Percentiles rank a stretch among this genome's conserved stretches.
Evolutionary conservation across 73 alveolate genomes (phyloP).

Genomic region (Breviolum minutum): DNA sequence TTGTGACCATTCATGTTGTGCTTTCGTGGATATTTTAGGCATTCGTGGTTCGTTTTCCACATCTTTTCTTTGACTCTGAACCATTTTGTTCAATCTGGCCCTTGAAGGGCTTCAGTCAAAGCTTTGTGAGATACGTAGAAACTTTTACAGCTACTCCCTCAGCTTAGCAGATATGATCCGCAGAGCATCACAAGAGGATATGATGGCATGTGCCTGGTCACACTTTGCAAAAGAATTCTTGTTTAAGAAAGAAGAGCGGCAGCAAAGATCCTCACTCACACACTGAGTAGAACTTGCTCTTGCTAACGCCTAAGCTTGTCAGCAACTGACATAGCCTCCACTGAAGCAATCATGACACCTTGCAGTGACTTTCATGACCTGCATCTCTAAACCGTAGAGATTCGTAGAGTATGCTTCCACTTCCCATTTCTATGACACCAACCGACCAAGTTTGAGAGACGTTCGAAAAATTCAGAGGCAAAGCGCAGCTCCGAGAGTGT

Average conservation of each 20-base stretch:
- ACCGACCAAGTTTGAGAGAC: background rate
- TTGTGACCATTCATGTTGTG: too few relatives aligned
- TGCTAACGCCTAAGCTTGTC: conserved; percentile 21
- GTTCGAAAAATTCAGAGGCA: background rate
- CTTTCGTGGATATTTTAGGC: too few relatives aligned
- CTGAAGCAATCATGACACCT: background rate
- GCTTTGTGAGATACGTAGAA: too few relatives aligned
- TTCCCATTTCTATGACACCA: background rate
- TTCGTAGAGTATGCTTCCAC: background rate
- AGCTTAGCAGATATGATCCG: conserved; percentile 18
- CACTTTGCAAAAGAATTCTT: background rate
- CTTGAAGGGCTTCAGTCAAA: too few relatives aligned
- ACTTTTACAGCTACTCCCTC: background rate
- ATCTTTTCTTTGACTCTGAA: too few relatives aligned
- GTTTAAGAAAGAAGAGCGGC: background rate
- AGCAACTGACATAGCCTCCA: background rate
- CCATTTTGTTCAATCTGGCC: too few relatives aligned
- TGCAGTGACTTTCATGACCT: background rate
- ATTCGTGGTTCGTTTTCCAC: too few relatives aligned
- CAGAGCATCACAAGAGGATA: background rate
- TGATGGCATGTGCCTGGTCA: background rate
- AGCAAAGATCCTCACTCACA: background rate
- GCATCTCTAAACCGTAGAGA: background rate
- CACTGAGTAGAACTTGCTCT: conserved; percentile 59
- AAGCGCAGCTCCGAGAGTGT: background rate